Percentiles rank a stretch among this genome's conserved stretches.
Conservation (phyloP, 108 stramenopile species). For the Cyclotella choctawhatcheeana region DNA sequence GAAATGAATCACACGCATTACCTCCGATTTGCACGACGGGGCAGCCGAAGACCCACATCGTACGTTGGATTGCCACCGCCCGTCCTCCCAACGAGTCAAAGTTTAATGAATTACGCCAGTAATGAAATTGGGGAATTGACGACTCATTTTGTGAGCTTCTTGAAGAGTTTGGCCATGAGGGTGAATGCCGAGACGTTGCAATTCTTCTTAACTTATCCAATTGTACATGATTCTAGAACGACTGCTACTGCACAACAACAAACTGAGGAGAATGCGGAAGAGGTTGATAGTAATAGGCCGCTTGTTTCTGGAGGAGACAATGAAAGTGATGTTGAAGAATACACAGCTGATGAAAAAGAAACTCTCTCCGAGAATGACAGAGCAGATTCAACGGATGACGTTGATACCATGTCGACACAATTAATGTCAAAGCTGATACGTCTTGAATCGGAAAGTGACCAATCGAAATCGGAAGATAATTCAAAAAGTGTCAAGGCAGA, state of each 20-base stretch:
- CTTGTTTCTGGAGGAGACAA: too few relatives aligned
- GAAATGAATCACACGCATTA: slow-evolving; percentile 46
- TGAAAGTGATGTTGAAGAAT: too few relatives aligned
- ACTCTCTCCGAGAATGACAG: background rate
- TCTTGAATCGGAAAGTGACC: background rate
- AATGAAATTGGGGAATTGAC: slow-evolving; percentile 81
- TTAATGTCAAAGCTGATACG: background rate
- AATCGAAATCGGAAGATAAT: background rate
- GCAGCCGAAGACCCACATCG: background rate
- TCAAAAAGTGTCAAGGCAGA: background rate
- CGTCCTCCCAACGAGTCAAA: background rate
- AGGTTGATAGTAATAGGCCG: too few relatives aligned
- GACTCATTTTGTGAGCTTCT: slow-evolving; percentile 83
- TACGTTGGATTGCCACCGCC: slow-evolving; percentile 1
- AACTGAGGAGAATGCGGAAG: too few relatives aligned
- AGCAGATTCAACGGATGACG: background rate
- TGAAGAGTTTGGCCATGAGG: slow-evolving; percentile 86
- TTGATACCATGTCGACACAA: background rate
- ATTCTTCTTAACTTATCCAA: slow-evolving; percentile 81
- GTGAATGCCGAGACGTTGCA: slow-evolving; percentile 89
- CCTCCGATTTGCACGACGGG: slow-evolving; percentile 5
- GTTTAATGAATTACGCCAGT: slow-evolving; percentile 36
- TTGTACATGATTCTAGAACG: slow-evolving; percentile 14
- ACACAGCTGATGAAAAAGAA: background rate
- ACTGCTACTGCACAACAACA: too few relatives aligned